Percentiles rank a stretch among this genome's conserved stretches.
Evolutionary conservation across 305 asterid genomes (phyloP).

Genomic region (Stenogyne calaminthoides): DNA sequence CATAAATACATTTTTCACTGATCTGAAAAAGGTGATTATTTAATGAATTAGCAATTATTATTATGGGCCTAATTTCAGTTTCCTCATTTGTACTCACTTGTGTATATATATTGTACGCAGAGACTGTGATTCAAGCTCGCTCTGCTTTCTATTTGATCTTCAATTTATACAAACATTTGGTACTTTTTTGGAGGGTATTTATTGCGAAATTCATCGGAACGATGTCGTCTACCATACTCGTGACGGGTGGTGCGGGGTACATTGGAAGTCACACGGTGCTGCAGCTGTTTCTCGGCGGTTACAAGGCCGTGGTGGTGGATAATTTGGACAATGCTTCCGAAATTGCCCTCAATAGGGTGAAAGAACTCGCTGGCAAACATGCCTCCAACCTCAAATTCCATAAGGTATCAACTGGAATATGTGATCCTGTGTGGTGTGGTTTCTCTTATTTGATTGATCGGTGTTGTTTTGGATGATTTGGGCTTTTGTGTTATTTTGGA

Average conservation of each 20-base stretch:
- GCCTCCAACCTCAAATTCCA: slow-evolving; percentile 74
- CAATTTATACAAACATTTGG: not conserved
- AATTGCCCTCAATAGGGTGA: slow-evolving; percentile 63
- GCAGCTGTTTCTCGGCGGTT: slow-evolving; percentile 75
- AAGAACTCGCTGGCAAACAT: slow-evolving; percentile 67
- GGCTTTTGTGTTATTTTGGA: slow-evolving; percentile 12
- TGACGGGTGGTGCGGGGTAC: slow-evolving; percentile 97
- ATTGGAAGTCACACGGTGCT: slow-evolving; percentile 95
- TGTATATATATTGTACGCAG: slow-evolving; percentile 33
- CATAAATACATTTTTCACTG: slow-evolving; percentile 31
- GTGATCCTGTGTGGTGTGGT: slow-evolving; percentile 1
- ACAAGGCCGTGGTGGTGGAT: slow-evolving; percentile 74
- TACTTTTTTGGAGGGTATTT: slow-evolving; percentile 14
- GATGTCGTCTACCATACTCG: slow-evolving; percentile 76
- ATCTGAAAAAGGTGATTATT: slow-evolving; percentile 23
- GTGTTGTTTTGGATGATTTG: slow-evolving; percentile 22
- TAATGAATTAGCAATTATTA: not conserved
- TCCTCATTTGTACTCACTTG: slow-evolving; percentile 19
- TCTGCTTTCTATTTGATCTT: slow-evolving; percentile 11
- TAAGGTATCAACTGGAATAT: slow-evolving; percentile 38
- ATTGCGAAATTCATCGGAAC: slow-evolving; percentile 13
- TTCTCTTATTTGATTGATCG: slow-evolving; percentile 25
- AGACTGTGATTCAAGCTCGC: slow-evolving; percentile 23
- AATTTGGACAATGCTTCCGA: slow-evolving; percentile 88
- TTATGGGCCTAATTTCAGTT: slow-evolving; percentile 15